phyloP scores from a whole-genome alignment of 2,329 filamentous ascomycete species.

The Furcasterigmium furcatum region DNA sequence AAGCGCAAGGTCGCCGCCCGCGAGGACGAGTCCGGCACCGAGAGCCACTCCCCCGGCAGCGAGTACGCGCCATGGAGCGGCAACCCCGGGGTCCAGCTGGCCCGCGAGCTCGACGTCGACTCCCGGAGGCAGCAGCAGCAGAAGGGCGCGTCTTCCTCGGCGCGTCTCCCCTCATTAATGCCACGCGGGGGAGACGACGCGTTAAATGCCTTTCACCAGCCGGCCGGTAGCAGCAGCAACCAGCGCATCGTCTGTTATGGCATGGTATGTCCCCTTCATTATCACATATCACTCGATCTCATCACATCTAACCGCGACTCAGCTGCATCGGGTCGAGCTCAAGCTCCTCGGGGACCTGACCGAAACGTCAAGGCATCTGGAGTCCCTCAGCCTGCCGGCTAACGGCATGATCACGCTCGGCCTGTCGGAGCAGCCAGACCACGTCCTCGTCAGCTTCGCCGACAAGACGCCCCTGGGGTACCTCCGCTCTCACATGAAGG shows the following conservation, averaged over 20 bases:
- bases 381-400: slow-evolving; percentile 1
- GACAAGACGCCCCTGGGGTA: slow-evolving; percentile 19
- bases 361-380: slow-evolving; percentile 12
- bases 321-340: slow-evolving; percentile 20
- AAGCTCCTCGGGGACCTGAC: slow-evolving; percentile 19
- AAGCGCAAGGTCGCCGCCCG: neutral
- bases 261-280: slow-evolving; percentile 15
- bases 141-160: neutral
- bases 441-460: slow-evolving; percentile 17
- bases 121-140: neutral
- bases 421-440: slow-evolving; percentile 11
- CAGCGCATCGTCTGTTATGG: slow-evolving; percentile 21
- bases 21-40: neutral
- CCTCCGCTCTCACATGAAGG: slow-evolving; percentile 14
- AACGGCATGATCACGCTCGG: slow-evolving; percentile 19
- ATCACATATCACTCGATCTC: too few species aligned
- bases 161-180: neutral
- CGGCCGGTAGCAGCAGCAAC: too few species aligned
- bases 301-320: neutral
- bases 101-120: neutral
- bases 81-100: too few species aligned
- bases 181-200: neutral
- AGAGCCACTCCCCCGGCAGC: neutral
- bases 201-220: too few species aligned
- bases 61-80: neutral